A percentile compares a stretch with the other conserved stretches of the same genome.
These are phyloP conservation scores for Clausena lansium DNA, from an alignment of 345 rosid genomes.

Conservation along the genomic window DNA sequence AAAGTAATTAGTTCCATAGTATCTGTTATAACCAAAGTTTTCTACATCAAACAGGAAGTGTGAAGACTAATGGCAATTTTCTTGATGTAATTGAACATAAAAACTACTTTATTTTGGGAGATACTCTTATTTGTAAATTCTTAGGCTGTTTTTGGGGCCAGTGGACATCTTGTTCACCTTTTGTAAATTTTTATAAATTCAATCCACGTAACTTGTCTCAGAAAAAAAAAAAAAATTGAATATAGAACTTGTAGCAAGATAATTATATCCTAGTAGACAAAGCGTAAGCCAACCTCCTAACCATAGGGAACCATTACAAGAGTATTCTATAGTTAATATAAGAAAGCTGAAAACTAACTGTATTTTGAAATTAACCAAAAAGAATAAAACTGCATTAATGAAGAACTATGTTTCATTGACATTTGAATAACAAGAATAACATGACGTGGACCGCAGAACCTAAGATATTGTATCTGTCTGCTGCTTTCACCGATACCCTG, in stretches of 20 bases:
- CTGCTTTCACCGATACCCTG: constrained; percentile 44
- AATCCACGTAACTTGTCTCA: no score
- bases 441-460: constrained; percentile 38
- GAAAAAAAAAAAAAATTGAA: no score
- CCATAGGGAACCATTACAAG: background rate
- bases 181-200: no score
- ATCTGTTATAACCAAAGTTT: background rate
- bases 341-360: background rate
- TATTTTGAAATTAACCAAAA: background rate
- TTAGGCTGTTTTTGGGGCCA: no score
- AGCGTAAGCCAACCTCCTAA: background rate
- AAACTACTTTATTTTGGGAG: background rate
- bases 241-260: background rate
- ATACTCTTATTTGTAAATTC: no score
- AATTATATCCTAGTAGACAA: background rate
- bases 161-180: no score
- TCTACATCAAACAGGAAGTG: background rate
- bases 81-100: background rate
- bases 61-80: background rate
- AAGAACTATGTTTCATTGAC: background rate
- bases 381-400: background rate
- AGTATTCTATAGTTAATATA: background rate
- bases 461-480: constrained; percentile 38
- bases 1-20: constrained; percentile 1
- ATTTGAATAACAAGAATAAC: background rate